Conservation (phyloP, 352 stramenopile genomes). For the Phytophthora pistaciae region DNA sequence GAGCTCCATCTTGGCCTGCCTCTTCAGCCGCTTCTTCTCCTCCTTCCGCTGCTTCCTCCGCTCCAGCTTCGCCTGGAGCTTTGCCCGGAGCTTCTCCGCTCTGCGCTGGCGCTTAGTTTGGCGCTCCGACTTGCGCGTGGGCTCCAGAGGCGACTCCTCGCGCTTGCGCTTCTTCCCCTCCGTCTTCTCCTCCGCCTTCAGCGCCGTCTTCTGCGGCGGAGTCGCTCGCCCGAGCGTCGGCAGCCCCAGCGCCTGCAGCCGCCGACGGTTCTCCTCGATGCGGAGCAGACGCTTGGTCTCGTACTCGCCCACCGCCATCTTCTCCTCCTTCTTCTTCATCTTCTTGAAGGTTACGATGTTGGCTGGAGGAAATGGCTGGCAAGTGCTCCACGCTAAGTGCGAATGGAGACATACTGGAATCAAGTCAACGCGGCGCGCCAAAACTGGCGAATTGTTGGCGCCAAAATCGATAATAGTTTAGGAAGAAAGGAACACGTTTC, state of each 20-base stretch:
- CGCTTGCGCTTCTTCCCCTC: constrained; percentile 19
- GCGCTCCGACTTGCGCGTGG: constrained; percentile 22
- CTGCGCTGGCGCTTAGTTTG: constrained; percentile 14
- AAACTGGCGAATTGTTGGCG: neutral
- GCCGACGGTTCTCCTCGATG: constrained; percentile 62
- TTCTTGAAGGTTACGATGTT: neutral
- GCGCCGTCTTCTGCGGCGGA: neutral
- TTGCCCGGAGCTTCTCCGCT: neutral
- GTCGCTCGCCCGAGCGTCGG: neutral
- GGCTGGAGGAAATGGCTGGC: neutral
- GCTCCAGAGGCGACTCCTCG: constrained; percentile 10
- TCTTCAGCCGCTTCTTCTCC: constrained; percentile 7
- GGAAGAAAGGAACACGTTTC: too few relatives aligned
- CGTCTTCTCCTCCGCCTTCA: neutral
- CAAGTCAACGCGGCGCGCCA: neutral
- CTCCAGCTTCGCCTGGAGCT: constrained; percentile 3
- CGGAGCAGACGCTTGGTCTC: constrained; percentile 69
- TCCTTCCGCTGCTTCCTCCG: constrained; percentile 1
- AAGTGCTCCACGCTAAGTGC: neutral
- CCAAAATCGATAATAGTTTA: neutral
- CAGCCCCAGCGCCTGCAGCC: constrained; percentile 52
- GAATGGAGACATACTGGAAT: neutral
- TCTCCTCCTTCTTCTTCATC: too few relatives aligned
- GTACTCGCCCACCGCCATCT: constrained; percentile 51
- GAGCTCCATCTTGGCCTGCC: constrained; percentile 9